Conservation (phyloP, 345 rosid genomes). For the Mangifera indica region DNA sequence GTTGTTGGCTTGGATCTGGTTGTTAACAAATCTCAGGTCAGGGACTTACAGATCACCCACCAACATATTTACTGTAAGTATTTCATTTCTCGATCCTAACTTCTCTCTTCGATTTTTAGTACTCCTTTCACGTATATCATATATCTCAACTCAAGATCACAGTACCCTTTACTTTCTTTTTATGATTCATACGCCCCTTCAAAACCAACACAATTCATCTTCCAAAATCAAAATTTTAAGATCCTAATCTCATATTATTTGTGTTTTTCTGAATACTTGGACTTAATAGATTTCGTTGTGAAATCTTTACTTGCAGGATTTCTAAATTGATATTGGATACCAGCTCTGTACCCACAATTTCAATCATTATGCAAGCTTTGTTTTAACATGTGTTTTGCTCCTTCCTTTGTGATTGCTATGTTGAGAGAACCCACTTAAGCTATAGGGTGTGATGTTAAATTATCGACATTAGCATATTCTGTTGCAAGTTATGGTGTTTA, state of each 20-base stretch:
- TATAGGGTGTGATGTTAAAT: neutral
- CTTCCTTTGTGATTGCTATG: neutral
- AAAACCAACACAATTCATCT: neutral
- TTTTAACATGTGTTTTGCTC: neutral
- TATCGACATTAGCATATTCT: constrained; percentile 8
- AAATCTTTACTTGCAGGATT: constrained; percentile 15
- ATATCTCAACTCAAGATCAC: neutral
- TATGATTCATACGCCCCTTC: neutral
- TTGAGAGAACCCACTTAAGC: neutral
- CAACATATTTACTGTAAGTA: constrained; percentile 8
- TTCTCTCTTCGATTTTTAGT: neutral
- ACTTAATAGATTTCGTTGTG: neutral
- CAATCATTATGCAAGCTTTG: neutral
- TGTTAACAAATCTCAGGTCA: neutral
- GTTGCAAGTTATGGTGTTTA: constrained; percentile 50
- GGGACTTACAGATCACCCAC: neutral
- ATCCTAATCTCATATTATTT: too few relatives aligned
- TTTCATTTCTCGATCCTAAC: constrained; percentile 11
- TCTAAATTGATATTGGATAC: neutral
- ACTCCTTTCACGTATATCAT: neutral
- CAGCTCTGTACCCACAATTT: neutral
- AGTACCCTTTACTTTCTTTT: neutral
- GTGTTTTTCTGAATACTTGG: neutral
- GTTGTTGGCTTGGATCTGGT: constrained; percentile 1
- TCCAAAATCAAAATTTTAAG: neutral